These are phyloP conservation scores for Triticum timopheevii DNA, from an alignment of 176 grass and related monocot species.

Conservation along the genomic window DNA sequence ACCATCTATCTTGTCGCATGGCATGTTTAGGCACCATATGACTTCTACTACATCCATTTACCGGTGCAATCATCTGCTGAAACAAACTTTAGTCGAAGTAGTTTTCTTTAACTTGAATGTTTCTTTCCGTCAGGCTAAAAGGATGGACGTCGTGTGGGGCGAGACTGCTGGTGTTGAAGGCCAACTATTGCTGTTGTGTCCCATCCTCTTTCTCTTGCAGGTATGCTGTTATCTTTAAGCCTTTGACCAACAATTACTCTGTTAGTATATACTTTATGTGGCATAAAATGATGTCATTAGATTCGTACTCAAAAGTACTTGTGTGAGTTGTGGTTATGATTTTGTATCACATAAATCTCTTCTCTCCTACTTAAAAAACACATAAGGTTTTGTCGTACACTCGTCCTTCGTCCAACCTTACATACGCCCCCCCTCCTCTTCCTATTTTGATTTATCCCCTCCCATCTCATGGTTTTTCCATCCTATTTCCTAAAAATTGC, in stretches of 20 bases:
- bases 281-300: neutral
- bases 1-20: neutral
- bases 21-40: slow-evolving; percentile 20
- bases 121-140: slow-evolving; percentile 65
- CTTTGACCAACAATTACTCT: neutral
- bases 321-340: neutral
- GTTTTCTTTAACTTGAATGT: neutral
- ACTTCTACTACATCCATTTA: slow-evolving; percentile 16
- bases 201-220: slow-evolving; percentile 93
- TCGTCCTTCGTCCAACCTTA: too few species aligned
- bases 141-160: slow-evolving; percentile 99
- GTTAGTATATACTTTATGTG: neutral
- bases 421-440: too few species aligned
- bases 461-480: too few species aligned
- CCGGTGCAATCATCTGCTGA: neutral
- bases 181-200: slow-evolving; percentile 85
- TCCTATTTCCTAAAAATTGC: too few species aligned
- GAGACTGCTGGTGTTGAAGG: slow-evolving; percentile 99
- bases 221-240: slow-evolving; percentile 36
- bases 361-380: too few species aligned
- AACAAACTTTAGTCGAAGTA: slow-evolving; percentile 5
- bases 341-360: neutral
- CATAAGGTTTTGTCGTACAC: too few species aligned
- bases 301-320: neutral
- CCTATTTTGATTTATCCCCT: too few species aligned